A percentile compares a stretch with the other conserved stretches of the same genome.
Conservation (phyloP, 306 rosid genomes). For the Cucurbita maxima region DNA sequence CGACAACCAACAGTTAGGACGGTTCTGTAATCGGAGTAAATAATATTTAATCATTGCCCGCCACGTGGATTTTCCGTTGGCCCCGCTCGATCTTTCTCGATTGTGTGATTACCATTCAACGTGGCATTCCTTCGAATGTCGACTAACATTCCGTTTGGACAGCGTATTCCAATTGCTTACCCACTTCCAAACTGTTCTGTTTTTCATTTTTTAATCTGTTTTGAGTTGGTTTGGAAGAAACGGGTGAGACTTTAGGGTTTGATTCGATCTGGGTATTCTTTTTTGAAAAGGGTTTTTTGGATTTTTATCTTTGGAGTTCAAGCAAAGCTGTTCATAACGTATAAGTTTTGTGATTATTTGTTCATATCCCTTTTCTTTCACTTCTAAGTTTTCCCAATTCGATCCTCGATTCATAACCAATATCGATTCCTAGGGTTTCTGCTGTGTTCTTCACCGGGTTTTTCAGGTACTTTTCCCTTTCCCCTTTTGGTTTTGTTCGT, state of each 20-base stretch:
- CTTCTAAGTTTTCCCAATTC: slow-evolving; percentile 1
- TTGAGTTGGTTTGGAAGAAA: not conserved
- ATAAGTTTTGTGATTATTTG: slow-evolving; percentile 11
- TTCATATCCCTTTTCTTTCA: not conserved
- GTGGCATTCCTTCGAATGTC: slow-evolving; percentile 5
- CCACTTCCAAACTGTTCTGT: not conserved
- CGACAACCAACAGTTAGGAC: not conserved
- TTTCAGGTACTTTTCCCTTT: not conserved
- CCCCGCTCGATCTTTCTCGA: slow-evolving; percentile 10
- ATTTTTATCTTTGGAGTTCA: slow-evolving; percentile 22
- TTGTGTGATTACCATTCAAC: not conserved
- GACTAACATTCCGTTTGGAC: not conserved
- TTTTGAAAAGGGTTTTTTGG: not conserved
- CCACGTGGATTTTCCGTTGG: slow-evolving; percentile 37
- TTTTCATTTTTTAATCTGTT: not conserved
- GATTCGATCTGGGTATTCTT: slow-evolving; percentile 10
- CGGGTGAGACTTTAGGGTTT: slow-evolving; percentile 16
- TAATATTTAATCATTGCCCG: not conserved
- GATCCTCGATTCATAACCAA: not conserved
- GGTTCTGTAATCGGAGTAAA: not conserved
- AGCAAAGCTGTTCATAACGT: slow-evolving; percentile 30
- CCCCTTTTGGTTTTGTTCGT: not conserved
- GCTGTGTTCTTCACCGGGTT: not conserved
- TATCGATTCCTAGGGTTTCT: not conserved
- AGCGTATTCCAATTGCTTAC: not conserved